These are phyloP conservation scores for Thelephora ganbajun DNA, from an alignment of 768 basidiomycete species.

Conservation along the genomic window DNA sequence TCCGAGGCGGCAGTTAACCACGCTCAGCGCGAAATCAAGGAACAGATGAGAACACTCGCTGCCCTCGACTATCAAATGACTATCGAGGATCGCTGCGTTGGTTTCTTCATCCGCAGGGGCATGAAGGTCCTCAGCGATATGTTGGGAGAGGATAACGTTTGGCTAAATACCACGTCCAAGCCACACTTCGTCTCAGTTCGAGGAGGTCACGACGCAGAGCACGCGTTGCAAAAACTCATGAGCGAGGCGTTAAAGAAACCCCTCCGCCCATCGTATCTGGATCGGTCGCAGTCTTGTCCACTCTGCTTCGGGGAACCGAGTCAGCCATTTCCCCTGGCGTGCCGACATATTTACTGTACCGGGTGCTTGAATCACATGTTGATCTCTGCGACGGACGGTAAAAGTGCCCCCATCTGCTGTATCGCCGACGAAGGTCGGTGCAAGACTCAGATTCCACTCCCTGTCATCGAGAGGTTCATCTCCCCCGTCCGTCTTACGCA, in stretches of 20 bases:
- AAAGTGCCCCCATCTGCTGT: constrained; percentile 18
- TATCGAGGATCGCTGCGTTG: constrained; percentile 25
- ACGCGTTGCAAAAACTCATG: neutral
- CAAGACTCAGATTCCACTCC: constrained; percentile 9
- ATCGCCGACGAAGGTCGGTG: constrained; percentile 8
- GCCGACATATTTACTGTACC: constrained; percentile 37
- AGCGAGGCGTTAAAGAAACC: no score
- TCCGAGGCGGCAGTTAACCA: constrained; percentile 21
- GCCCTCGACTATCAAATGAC: constrained; percentile 26
- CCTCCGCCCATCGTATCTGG: no score
- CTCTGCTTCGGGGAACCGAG: constrained; percentile 36
- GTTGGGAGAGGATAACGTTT: constrained; percentile 40
- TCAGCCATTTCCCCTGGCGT: constrained; percentile 27
- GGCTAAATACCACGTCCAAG: constrained; percentile 23
- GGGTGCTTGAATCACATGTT: constrained; percentile 35
- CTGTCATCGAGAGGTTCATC: constrained; percentile 8
- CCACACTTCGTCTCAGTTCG: neutral
- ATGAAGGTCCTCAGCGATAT: constrained; percentile 35
- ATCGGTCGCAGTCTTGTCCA: constrained; percentile 24
- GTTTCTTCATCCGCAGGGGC: constrained; percentile 38
- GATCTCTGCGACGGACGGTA: constrained; percentile 23
- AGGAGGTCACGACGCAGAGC: neutral
- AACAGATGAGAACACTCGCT: constrained; percentile 33
- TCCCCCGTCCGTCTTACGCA: neutral
- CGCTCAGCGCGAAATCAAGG: constrained; percentile 31